A percentile compares a stretch with the other conserved stretches of the same genome.
These are phyloP conservation scores for Arabidopsis suecica DNA, from an alignment of 345 rosid genomes.

Conservation along the genomic window DNA sequence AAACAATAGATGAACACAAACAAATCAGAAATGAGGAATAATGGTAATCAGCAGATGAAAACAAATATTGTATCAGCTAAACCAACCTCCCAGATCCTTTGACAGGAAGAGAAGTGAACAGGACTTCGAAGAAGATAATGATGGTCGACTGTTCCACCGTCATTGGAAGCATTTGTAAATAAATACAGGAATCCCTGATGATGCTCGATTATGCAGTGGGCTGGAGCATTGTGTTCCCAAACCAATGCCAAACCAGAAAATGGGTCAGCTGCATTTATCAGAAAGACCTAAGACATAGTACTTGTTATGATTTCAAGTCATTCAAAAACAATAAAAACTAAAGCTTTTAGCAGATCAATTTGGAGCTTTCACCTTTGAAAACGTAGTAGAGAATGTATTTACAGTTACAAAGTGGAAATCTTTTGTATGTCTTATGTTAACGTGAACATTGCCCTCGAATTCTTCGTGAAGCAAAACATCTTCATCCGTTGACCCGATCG, in stretches of 20 bases:
- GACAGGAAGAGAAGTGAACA: slow-evolving; percentile 53
- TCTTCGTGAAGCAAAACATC: slow-evolving; percentile 87
- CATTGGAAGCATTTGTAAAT: slow-evolving; percentile 81
- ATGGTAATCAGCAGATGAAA: slow-evolving; percentile 21
- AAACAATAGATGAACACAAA: slow-evolving; percentile 14
- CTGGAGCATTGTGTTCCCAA: slow-evolving; percentile 87
- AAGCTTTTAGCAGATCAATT: background rate
- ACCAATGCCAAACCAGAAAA: slow-evolving; percentile 71
- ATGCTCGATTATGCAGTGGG: slow-evolving; percentile 91
- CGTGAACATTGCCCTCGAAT: slow-evolving; percentile 64
- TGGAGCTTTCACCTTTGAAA: slow-evolving; percentile 67
- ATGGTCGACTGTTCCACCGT: slow-evolving; percentile 61
- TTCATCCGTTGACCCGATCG: slow-evolving; percentile 88
- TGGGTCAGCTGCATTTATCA: slow-evolving; percentile 93
- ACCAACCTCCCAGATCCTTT: slow-evolving; percentile 86
- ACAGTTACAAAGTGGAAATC: slow-evolving; percentile 79
- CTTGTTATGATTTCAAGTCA: slow-evolving; percentile 28
- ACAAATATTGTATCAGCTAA: slow-evolving; percentile 18
- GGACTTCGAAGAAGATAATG: slow-evolving; percentile 82
- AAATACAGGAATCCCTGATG: slow-evolving; percentile 82
- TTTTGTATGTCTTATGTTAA: slow-evolving; percentile 77
- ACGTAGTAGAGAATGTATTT: slow-evolving; percentile 70
- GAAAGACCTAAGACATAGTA: slow-evolving; percentile 81
- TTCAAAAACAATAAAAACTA: background rate
- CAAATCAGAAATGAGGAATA: background rate